Base-by-base conservation (phyloP, 2,329 filamentous ascomycete species). In the Sclerotinia sclerotiorum region DNA sequence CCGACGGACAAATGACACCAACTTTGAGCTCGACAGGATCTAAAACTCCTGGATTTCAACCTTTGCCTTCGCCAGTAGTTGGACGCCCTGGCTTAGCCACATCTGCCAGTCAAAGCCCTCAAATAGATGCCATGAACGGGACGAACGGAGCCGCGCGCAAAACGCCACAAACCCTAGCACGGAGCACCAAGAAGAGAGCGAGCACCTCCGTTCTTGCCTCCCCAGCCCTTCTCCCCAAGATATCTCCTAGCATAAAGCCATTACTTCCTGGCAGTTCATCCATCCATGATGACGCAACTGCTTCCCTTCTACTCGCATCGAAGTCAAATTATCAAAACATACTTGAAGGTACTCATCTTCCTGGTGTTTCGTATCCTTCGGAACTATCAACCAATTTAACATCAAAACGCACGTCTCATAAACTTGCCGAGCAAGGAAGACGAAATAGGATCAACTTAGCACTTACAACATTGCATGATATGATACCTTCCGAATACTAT, bases 241-340 rank as follows among this genome's bases (percentile, higher is more conserved):
- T 98, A 70, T 97, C 94, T 35, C 95, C 94, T 3, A 97, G 88
- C 78, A 97, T 99, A 78, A 97, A 97, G 78, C 94, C 95, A 13
- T 80, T 97, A 29, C 84, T 97, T 58, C 93, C 93, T 27, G 84
- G 80, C 13, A 78, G 84, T 3, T 80, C 84, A 68, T 82, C 85
- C 1, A 83, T 82, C 5, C 49, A 60, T 19, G 56, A 67, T 1
- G 87, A 88, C 72, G 85, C 88, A 73, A 84, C 86, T 1, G 84
- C 87, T 0, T 89, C 87, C n/a, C 85, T 93, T 39, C 85, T 98
- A 56, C 84, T 99, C 39, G 92, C 94, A 48, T 93, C 92, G 21
- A 98, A 98, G 78, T 98, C 94, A 2, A 99, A 99, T 76, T 99
- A 99, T 76, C 94, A 98, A 76, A 97, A 97, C 75, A 95, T 99